These are phyloP conservation scores for Heracleum sosnowskyi DNA, from an alignment of 129 eudicot genomes.

Conservation along the genomic window DNA sequence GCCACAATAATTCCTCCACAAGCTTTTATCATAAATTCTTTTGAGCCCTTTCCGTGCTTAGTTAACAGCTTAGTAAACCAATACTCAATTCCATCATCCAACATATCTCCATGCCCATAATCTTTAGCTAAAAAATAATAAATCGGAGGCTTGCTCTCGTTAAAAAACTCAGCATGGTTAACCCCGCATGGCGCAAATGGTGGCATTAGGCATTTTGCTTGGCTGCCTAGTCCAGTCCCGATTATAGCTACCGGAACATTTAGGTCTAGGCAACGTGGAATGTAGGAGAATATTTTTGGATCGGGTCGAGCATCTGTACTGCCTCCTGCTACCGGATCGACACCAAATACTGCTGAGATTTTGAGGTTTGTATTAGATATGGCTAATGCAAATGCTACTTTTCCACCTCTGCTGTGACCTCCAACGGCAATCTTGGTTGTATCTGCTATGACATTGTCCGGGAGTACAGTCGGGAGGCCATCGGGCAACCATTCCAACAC, in stretches of 20 bases:
- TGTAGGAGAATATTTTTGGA: constrained; percentile 27
- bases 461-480: constrained; percentile 15
- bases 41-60: constrained; percentile 17
- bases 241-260: constrained; percentile 28
- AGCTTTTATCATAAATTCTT: constrained; percentile 26
- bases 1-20: constrained; percentile 42
- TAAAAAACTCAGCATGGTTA: constrained; percentile 39
- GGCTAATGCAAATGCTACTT: constrained; percentile 29
- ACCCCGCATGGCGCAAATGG: constrained; percentile 30
- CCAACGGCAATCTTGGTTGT: constrained; percentile 23
- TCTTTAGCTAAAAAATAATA: constrained; percentile 32
- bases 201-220: constrained; percentile 8
- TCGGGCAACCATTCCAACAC: constrained; percentile 29
- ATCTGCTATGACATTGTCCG: constrained; percentile 15
- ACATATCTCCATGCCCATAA: constrained; percentile 33
- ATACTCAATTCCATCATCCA: constrained; percentile 19
- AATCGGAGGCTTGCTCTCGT: constrained; percentile 34
- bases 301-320: constrained; percentile 6
- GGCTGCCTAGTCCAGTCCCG: constrained; percentile 33
- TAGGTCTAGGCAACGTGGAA: constrained; percentile 23
- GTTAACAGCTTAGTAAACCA: constrained; percentile 9
- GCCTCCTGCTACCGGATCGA: constrained; percentile 40
- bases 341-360: constrained; percentile 29
- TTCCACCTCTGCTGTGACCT: constrained; percentile 47
- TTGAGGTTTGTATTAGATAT: constrained; percentile 10